Percentiles rank a stretch among this genome's conserved stretches.
Conservation (phyloP, 2,329 filamentous ascomycete species). For the Incumbomyces lentus region DNA sequence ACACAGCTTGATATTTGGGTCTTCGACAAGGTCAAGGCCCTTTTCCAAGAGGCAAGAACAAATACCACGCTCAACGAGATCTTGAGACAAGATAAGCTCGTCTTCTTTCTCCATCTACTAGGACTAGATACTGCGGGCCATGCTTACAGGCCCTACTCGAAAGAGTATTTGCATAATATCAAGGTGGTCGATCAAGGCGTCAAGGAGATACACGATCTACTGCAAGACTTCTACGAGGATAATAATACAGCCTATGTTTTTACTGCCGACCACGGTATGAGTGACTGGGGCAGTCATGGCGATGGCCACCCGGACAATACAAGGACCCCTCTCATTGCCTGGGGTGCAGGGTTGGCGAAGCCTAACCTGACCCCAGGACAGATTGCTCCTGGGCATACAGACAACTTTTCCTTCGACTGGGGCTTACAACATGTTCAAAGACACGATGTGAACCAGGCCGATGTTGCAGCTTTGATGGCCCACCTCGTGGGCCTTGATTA, state of each 20-base stretch:
- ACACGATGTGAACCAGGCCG: slow-evolving; percentile 87
- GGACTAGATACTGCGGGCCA: slow-evolving; percentile 89
- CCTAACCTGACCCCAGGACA: slow-evolving; percentile 49
- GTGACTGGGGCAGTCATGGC: slow-evolving; percentile 97
- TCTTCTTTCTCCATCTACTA: slow-evolving; percentile 91
- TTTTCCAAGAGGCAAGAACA: slow-evolving; percentile 69
- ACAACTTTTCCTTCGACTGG: slow-evolving; percentile 81
- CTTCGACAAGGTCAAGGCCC: slow-evolving; percentile 79
- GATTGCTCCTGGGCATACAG: slow-evolving; percentile 72
- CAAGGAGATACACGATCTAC: slow-evolving; percentile 66
- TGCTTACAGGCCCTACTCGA: slow-evolving; percentile 76
- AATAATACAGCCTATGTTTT: slow-evolving; percentile 89
- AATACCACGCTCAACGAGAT: slow-evolving; percentile 65
- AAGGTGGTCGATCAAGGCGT: slow-evolving; percentile 89
- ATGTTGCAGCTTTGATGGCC: slow-evolving; percentile 90
- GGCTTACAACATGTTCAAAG: slow-evolving; percentile 66
- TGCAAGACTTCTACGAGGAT: slow-evolving; percentile 76
- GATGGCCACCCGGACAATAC: slow-evolving; percentile 97
- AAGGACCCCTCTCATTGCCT: slow-evolving; percentile 79
- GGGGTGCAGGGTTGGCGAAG: slow-evolving; percentile 81
- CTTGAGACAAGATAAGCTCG: slow-evolving; percentile 71
- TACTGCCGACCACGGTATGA: slow-evolving; percentile 98
- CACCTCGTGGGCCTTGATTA: slow-evolving; percentile 81
- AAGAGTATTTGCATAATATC: slow-evolving; percentile 90
- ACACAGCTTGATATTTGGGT: slow-evolving; percentile 83